Evolutionary conservation across 129 eudicot species (phyloP).

Genomic region (Logfia minima): DNA sequence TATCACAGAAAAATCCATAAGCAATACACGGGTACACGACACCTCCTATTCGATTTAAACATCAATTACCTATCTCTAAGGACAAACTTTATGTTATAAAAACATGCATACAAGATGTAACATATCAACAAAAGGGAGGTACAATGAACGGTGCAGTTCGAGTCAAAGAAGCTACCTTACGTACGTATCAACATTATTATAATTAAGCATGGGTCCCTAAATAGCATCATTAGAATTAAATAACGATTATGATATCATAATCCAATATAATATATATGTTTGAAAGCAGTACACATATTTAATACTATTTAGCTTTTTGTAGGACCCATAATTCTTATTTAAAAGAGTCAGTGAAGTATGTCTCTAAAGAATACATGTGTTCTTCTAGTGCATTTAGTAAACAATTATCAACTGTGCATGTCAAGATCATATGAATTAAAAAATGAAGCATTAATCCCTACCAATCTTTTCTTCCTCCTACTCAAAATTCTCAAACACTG

Average conservation of each 20-base stretch:
- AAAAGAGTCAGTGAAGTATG: slow-evolving; percentile 6
- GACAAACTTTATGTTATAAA: slow-evolving; percentile 3
- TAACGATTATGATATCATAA: slow-evolving; percentile 34
- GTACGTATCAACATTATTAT: slow-evolving; percentile 24
- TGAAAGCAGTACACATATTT: slow-evolving; percentile 27
- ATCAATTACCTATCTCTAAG: slow-evolving; percentile 7
- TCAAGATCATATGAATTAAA: slow-evolving; percentile 19
- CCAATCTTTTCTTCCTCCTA: background rate
- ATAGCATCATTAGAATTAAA: slow-evolving; percentile 23
- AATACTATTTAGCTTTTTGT: slow-evolving; percentile 9
- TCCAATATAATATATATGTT: slow-evolving; percentile 21
- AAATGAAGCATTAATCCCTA: background rate
- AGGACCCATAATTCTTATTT: slow-evolving; percentile 22
- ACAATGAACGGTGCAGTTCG: slow-evolving; percentile 3
- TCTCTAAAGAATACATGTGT: slow-evolving; percentile 19
- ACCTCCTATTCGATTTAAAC: slow-evolving; percentile 13
- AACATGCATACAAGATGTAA: slow-evolving; percentile 27
- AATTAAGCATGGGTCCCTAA: slow-evolving; percentile 34
- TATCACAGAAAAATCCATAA: slow-evolving; percentile 17
- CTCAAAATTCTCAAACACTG: background rate
- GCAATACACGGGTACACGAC: background rate
- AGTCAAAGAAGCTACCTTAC: slow-evolving; percentile 31
- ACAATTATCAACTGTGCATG: slow-evolving; percentile 24
- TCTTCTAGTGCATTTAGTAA: slow-evolving; percentile 22
- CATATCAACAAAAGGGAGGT: slow-evolving; percentile 9